Evolutionary conservation across 495 filamentous ascomycete genomes (phyloP), one percentile per base, ranked within the genome.

Genomic region (Aspergillus taichungensis): DNA sequence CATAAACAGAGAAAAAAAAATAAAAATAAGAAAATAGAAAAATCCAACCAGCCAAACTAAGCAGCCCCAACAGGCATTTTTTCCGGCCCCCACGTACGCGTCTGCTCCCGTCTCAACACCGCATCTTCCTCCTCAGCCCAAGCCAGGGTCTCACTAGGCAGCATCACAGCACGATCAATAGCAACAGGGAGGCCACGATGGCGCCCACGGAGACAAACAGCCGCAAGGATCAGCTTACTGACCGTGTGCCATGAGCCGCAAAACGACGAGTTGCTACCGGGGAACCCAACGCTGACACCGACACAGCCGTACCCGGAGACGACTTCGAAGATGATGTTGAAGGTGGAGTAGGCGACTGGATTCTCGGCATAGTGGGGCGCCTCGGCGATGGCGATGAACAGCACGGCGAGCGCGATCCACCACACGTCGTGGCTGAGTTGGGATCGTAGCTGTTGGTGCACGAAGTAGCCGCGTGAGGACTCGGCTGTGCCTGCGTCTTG

Each of bases 341-440:
- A 94, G 12, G 87, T 80, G 40, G 79, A 83, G 66, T 79, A 91
- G 1, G 72, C 73, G 12, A 83, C 68, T 0, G 88, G 87, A 42
- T 88, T 72, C 14, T 61, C 54, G 8, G 75, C 69, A 60, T 83
- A 88, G 49, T 85, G 72, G 40, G 66, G 64, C 3, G 78, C 78
- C 56, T 94, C 88, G 44, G 84, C 81, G 49, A 83, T 83, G 38
- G 79, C 71, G 54, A 95, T 88, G 46, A 87, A 68, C 13, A 88
- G 66, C 5, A 83, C 69, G 3, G 86, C 85, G 3, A 88, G 61
- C 0, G 82, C 80, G 10, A 95, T 76, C 80, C 82, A 91, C 87
- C 87, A 94, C 3, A 90, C 62, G 54, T 95, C 89, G 62, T 94
- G 87, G 30, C 85, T 81, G 7, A 94, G 77, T 55, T 94, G 87